A percentile compares a stretch with the other conserved stretches of the same genome.
phyloP scores from a whole-genome alignment of 768 basidiomycete species.

The Gloeopeniophorella convolvens region DNA sequence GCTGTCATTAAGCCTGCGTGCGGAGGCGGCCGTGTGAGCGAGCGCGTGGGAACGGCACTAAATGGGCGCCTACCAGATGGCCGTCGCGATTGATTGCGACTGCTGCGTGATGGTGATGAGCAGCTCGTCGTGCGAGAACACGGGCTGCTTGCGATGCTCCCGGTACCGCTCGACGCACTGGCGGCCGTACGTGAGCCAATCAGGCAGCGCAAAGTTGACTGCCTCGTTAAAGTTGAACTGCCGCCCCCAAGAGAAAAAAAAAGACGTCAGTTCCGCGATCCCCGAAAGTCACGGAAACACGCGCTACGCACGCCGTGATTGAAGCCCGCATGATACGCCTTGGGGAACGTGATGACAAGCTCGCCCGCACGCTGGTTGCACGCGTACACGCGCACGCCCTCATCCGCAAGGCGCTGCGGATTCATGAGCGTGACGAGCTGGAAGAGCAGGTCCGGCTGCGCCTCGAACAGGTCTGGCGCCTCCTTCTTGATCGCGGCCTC shows the following conservation, averaged over 20 bases:
- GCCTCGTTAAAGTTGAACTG: conserved; percentile 99
- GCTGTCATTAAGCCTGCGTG: conserved; percentile 70
- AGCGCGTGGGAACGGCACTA: neutral
- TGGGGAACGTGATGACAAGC: conserved; percentile 96
- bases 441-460: conserved; percentile 94
- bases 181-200: conserved; percentile 85
- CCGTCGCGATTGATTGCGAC: conserved; percentile 86
- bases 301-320: conserved; percentile 82
- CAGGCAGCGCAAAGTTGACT: conserved; percentile 94
- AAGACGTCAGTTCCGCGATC: conserved; percentile 7
- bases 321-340: conserved; percentile 97
- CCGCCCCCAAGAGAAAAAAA: neutral
- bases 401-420: conserved; percentile 76
- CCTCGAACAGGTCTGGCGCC: conserved; percentile 96
- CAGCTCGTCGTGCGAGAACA: conserved; percentile 97
- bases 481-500: conserved; percentile 92
- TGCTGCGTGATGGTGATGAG: conserved; percentile 97
- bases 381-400: conserved; percentile 87
- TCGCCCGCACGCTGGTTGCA: conserved; percentile 97
- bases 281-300: conserved; percentile 6
- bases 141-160: conserved; percentile 86
- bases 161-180: conserved; percentile 89
- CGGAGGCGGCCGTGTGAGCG: conserved; percentile 8
- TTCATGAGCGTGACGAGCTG: conserved; percentile 98
- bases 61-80: conserved; percentile 67